A percentile compares a stretch with the other conserved stretches of the same genome.
Conservation (phyloP, 1,139 yeast species). For the Debaryomyces sp. region DNA sequence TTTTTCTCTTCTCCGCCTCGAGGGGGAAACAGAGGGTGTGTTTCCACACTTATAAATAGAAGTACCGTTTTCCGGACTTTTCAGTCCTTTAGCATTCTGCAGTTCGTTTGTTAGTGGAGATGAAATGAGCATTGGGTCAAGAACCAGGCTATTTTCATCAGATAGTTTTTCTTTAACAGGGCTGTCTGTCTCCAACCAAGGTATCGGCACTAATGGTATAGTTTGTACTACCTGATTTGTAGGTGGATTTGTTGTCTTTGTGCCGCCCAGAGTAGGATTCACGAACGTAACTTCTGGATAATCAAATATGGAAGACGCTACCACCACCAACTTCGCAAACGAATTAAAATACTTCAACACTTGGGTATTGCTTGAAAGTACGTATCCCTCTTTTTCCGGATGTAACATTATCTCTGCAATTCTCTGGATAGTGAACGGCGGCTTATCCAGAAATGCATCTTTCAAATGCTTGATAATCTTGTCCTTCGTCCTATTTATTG, state of each 20-base stretch:
- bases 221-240: constrained; percentile 9
- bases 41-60: background rate
- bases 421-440: constrained; percentile 64
- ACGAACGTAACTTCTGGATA: constrained; percentile 22
- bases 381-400: constrained; percentile 40
- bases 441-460: constrained; percentile 32
- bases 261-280: background rate
- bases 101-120: constrained; percentile 2
- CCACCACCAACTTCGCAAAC: constrained; percentile 28
- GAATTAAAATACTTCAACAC: constrained; percentile 35
- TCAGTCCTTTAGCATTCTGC: background rate
- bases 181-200: constrained; percentile 43
- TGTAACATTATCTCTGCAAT: constrained; percentile 53
- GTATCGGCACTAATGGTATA: constrained; percentile 39
- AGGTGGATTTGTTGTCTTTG: constrained; percentile 2
- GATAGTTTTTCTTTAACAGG: constrained; percentile 6
- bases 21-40: constrained; percentile 4
- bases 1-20: constrained; percentile 7
- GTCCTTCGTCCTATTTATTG: constrained; percentile 13
- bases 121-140: constrained; percentile 8
- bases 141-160: background rate
- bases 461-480: constrained; percentile 20
- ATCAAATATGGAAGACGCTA: constrained; percentile 30
- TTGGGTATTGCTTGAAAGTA: constrained; percentile 28
- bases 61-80: background rate